phyloP scores from a whole-genome alignment of 352 stramenopile genomes.

The Globisporangium irregulare region DNA sequence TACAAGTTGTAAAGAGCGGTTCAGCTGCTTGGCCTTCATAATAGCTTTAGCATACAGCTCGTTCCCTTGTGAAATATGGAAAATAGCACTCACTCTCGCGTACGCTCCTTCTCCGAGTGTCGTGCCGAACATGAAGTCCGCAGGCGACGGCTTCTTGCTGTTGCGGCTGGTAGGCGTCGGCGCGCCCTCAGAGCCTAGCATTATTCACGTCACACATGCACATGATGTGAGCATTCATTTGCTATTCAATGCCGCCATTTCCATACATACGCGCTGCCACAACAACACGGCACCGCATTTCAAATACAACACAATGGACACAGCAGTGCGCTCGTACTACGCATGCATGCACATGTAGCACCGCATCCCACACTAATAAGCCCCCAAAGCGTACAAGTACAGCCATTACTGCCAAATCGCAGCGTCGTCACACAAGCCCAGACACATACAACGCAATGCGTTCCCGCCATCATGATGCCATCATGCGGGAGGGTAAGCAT shows the following conservation, averaged over 20 bases:
- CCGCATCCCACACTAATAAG: background rate
- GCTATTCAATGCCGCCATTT: background rate
- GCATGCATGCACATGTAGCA: background rate
- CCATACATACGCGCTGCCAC: background rate
- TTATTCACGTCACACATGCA: background rate
- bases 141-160: slow-evolving; percentile 74
- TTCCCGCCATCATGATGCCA: background rate
- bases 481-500: background rate
- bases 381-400: background rate
- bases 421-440: background rate
- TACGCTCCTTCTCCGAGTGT: slow-evolving; percentile 88
- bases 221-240: background rate
- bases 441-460: background rate
- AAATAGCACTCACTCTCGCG: slow-evolving; percentile 48
- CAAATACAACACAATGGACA: background rate
- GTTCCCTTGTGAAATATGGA: background rate
- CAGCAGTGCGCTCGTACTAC: background rate
- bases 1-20: slow-evolving; percentile 6
- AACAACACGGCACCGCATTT: background rate
- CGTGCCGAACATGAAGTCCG: slow-evolving; percentile 88
- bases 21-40: background rate
- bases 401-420: background rate
- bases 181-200: slow-evolving; percentile 27
- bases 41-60: background rate
- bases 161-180: slow-evolving; percentile 30